Evolutionary conservation across 495 filamentous ascomycete genomes (phyloP), one percentile per base, ranked within the genome.

Genomic region (Astrothelium subdiscretum): DNA sequence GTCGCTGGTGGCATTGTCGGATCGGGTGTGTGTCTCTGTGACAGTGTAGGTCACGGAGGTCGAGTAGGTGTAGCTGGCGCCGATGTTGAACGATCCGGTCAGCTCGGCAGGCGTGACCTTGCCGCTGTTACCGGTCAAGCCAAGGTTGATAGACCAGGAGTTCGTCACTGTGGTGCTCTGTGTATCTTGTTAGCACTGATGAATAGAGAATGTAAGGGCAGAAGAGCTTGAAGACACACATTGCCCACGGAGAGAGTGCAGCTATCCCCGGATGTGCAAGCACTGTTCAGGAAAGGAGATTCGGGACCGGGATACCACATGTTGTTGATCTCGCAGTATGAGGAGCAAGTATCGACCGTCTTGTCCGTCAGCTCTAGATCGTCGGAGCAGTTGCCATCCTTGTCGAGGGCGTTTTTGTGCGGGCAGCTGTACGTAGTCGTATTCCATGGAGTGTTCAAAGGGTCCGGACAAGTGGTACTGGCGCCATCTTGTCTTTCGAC

Each of bases 91-190:
- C 6, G 48, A 20, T 54, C 48, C 48, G n/a, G 48, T 54, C 22
- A 54, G 48, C 48, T 54, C 48, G 48, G 48, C 48, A 29, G 48
- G 12, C 6, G 48, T 54, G 20, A 54, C 48, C 24, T 54, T 54
- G 3, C 48, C 48, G 24, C 48, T 29, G 15, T 26, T 54, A 5
- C 22, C 24, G 24, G 48, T 54, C 11, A 54, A 27, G 24, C 48
- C 24, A 20, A 54, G 11, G 20, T 54, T 54, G 24, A 54, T 54
- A 29, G 48, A 54, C 48, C 24, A 54, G 8, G 24, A 12, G 24
- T 54, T 54, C 5, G 48, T 54, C 22, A 54, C 48, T 54, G 48
- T 54, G 22, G 48, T 54, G 48, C 48, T 54, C 48, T 54, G 48
- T 8, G 24, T 26, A 29, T n/a, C 24, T 8, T 29, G 15, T 54